Evolutionary conservation across 2,329 filamentous ascomycete genomes (phyloP).

Genomic region (Nannizziopsis barbatae): DNA sequence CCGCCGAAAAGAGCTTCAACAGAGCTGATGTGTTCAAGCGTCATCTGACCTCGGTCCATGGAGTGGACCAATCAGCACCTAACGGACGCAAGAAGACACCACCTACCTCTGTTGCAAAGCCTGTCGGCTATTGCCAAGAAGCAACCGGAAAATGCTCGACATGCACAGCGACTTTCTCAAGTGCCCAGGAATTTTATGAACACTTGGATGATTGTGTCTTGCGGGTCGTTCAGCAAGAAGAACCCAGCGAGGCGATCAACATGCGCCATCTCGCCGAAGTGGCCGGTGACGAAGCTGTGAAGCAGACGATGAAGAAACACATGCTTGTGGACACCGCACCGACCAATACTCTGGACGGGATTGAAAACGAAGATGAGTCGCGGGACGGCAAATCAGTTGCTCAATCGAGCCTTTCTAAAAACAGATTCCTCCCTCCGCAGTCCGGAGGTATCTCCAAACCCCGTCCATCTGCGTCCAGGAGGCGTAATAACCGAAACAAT

Average conservation of each 20-base stretch:
- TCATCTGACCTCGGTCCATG: constrained; percentile 79
- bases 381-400: background rate
- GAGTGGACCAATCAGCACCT: constrained; percentile 82
- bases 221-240: constrained; percentile 50
- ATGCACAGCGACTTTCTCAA: constrained; percentile 71
- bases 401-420: constrained; percentile 16
- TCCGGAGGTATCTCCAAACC: constrained; percentile 67
- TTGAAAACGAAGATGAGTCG: constrained; percentile 38
- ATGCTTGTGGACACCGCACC: constrained; percentile 41
- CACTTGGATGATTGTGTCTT: constrained; percentile 67
- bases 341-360: constrained; percentile 44
- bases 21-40: constrained; percentile 92
- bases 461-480: constrained; percentile 48
- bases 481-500: constrained; percentile 83
- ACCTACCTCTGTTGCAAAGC: constrained; percentile 42
- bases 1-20: constrained; percentile 91
- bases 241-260: constrained; percentile 48
- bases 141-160: constrained; percentile 84
- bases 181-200: constrained; percentile 93
- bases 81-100: constrained; percentile 72
- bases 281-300: constrained; percentile 47
- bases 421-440: constrained; percentile 43
- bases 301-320: constrained; percentile 49
- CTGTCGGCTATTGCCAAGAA: constrained; percentile 60
- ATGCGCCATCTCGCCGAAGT: constrained; percentile 47